A percentile compares a stretch with the other conserved stretches of the same genome.
phyloP scores from a whole-genome alignment of 2,329 filamentous ascomycete genomes.

The Raffaelea albimanens region DNA sequence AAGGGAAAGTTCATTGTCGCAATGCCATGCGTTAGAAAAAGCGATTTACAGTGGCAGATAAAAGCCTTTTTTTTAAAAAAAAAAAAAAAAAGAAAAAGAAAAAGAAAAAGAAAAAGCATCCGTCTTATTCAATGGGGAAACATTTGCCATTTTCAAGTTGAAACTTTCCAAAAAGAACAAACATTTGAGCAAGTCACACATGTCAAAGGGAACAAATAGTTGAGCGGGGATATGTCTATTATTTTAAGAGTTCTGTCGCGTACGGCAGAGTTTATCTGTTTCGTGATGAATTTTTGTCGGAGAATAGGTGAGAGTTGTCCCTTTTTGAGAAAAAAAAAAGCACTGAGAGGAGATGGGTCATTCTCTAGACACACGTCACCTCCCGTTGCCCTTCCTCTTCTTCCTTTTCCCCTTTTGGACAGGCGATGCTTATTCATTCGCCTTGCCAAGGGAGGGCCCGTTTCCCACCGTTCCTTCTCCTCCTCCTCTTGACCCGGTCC shows the following conservation, averaged over 20 bases:
- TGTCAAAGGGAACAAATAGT: not conserved
- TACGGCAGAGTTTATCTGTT: not conserved
- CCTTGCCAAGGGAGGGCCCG: too few species aligned
- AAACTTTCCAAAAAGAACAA: not conserved
- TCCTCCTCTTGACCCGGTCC: too few species aligned
- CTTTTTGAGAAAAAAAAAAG: not conserved
- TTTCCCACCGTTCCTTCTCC: not conserved
- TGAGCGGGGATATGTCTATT: conserved; percentile 12
- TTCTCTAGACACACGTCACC: not conserved
- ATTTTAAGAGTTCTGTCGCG: not conserved
- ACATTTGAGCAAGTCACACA: conserved; percentile 2
- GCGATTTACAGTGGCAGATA: not conserved
- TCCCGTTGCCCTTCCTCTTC: too few species aligned
- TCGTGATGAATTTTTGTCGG: not conserved
- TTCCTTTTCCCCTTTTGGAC: too few species aligned
- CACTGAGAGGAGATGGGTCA: not conserved
- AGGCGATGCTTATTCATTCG: too few species aligned
- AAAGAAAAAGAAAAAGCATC: not conserved
- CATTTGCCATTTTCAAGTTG: too few species aligned
- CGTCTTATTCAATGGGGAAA: too few species aligned
- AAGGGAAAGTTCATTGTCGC: too few species aligned
- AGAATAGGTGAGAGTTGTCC: not conserved
- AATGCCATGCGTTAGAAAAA: too few species aligned
- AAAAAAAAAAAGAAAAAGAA: not conserved
- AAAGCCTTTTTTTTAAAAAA: not conserved